phyloP scores from a whole-genome alignment of 2,329 filamentous ascomycete genomes.

The Aspergillus brasiliensis region DNA sequence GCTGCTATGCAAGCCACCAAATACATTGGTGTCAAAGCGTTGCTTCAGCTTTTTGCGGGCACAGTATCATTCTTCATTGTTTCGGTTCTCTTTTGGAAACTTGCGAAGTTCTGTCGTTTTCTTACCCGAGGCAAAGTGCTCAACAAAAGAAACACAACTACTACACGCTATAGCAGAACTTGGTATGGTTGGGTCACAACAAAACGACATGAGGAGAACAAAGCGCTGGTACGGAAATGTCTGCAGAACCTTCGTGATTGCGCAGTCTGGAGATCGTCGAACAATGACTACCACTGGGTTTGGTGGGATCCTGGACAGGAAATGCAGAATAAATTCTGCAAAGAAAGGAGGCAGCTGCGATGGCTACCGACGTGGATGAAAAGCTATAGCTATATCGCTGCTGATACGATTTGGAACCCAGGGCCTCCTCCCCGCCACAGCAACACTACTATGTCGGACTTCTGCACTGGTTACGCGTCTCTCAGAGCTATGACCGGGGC shows the following conservation, averaged over 20 bases:
- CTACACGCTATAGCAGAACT: conserved; percentile 40
- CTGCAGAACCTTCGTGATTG: conserved; percentile 27
- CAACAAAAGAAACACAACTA: conserved; percentile 31
- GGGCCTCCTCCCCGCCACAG: conserved; percentile 13
- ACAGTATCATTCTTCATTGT: conserved; percentile 42
- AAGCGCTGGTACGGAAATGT: conserved; percentile 22
- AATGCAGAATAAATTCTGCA: conserved; percentile 23
- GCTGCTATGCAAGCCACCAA: conserved; percentile 25
- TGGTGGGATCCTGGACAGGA: conserved; percentile 44
- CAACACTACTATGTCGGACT: background rate
- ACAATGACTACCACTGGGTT: conserved; percentile 41
- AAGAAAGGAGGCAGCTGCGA: conserved; percentile 17
- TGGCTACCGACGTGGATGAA: conserved; percentile 31
- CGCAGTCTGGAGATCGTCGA: conserved; percentile 38
- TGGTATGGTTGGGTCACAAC: conserved; percentile 47
- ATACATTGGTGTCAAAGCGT: conserved; percentile 32
- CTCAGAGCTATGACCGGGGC: conserved; percentile 12
- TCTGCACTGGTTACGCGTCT: background rate
- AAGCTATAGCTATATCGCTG: conserved; percentile 28
- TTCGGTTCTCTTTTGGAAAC: conserved; percentile 43
- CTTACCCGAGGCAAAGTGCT: conserved; percentile 40
- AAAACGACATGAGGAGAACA: conserved; percentile 34
- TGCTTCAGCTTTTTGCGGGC: conserved; percentile 38
- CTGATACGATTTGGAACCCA: conserved; percentile 32
- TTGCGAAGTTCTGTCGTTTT: conserved; percentile 38